phyloP scores from a whole-genome alignment of 1,284 basidiomycete genomes.

The Uromyces viciae-fabae region DNA sequence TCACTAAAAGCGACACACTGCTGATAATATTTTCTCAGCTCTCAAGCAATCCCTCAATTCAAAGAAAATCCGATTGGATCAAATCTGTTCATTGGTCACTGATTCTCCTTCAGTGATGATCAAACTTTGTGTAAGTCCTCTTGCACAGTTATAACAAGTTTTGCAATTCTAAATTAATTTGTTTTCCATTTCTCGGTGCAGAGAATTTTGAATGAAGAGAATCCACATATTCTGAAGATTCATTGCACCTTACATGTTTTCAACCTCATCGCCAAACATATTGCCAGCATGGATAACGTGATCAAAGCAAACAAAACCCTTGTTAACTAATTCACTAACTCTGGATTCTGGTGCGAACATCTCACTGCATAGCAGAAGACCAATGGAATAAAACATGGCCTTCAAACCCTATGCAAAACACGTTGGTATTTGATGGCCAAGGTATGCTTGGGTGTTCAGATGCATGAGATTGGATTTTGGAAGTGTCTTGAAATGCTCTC shows the following conservation, averaged over 20 bases:
- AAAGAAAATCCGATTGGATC: background rate
- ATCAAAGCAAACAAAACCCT: conserved; percentile 21
- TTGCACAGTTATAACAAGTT: background rate
- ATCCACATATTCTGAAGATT: conserved; percentile 12
- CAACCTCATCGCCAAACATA: background rate
- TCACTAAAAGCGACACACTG: background rate
- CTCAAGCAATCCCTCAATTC: conserved; percentile 3
- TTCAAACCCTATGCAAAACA: background rate
- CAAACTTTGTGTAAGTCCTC: conserved; percentile 10
- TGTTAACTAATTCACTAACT: conserved; percentile 29
- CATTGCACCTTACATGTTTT: background rate
- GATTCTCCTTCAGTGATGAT: conserved; percentile 24
- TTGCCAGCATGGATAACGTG: background rate
- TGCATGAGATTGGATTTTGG: background rate
- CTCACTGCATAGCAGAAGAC: conserved; percentile 1
- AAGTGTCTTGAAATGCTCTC: conserved; percentile 2
- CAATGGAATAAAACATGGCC: background rate
- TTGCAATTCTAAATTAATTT: background rate
- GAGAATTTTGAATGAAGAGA: background rate
- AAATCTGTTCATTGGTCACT: conserved; percentile 1
- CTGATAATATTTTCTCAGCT: background rate
- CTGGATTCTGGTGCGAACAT: conserved; percentile 13
- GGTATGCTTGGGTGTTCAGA: background rate
- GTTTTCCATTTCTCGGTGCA: background rate
- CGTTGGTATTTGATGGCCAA: conserved; percentile 3